phyloP scores from a whole-genome alignment of 1,139 yeast genomes.

The Blastobotrys aristatus region DNA sequence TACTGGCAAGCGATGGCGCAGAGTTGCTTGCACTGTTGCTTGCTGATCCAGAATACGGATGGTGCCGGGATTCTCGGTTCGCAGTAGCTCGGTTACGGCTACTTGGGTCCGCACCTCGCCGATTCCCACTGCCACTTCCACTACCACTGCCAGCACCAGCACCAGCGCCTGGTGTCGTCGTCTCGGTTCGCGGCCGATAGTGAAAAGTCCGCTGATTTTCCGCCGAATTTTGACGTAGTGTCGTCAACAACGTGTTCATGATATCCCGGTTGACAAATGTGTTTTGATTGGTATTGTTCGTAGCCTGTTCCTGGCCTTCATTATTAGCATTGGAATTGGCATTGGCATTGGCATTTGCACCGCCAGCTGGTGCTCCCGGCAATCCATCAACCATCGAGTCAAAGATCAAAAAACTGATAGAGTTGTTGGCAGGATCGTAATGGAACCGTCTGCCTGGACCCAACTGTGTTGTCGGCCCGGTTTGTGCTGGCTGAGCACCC shows the following conservation, averaged over 20 bases:
- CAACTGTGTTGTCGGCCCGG: neutral
- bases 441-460: conserved; percentile 1
- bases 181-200: neutral
- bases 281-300: conserved; percentile 2
- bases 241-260: neutral
- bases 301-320: conserved; percentile 4
- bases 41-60: conserved; percentile 20
- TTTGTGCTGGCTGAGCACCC: conserved; percentile 7
- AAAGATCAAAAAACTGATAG: conserved; percentile 3
- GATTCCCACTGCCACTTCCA: conserved; percentile 1
- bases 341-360: neutral
- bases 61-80: conserved; percentile 20
- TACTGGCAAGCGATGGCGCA: neutral
- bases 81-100: neutral
- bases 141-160: no score
- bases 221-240: neutral
- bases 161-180: neutral
- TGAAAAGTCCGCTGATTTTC: neutral
- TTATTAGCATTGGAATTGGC: neutral
- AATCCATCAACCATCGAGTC: neutral
- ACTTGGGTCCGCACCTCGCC: neutral
- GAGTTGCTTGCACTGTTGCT: neutral
- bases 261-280: conserved; percentile 6
- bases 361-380: neutral
- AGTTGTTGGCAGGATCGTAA: conserved; percentile 2